Conservation (phyloP, 1,139 yeast genomes). For the Zygosaccharomyces sapae region DNA sequence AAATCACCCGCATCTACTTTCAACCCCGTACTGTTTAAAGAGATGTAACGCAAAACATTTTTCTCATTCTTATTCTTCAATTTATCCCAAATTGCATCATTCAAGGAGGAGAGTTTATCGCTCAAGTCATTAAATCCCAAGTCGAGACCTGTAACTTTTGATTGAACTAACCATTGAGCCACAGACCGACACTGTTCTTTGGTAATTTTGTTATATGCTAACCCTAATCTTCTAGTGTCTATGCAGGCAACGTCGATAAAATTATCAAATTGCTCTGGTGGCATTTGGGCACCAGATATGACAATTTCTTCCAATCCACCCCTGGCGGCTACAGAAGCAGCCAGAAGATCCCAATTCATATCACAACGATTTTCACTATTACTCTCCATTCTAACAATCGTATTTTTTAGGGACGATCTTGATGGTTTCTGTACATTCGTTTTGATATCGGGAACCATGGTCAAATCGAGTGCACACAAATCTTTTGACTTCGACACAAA, state of each 20-base stretch:
- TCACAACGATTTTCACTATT: conserved; percentile 59
- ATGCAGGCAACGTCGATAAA: conserved; percentile 50
- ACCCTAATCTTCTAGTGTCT: conserved; percentile 54
- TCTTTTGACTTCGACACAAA: conserved; percentile 55
- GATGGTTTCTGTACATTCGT: conserved; percentile 54
- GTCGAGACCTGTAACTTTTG: conserved; percentile 51
- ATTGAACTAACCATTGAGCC: conserved; percentile 46
- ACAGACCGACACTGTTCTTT: conserved; percentile 48
- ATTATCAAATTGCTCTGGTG: conserved; percentile 50
- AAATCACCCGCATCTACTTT: conserved; percentile 35
- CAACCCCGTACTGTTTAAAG: conserved; percentile 51
- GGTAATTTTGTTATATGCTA: conserved; percentile 62
- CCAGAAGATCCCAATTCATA: conserved; percentile 70
- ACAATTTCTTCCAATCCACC: conserved; percentile 72
- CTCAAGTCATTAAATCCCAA: conserved; percentile 65
- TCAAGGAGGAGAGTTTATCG: conserved; percentile 53
- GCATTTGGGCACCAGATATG: conserved; percentile 67
- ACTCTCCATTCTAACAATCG: conserved; percentile 51
- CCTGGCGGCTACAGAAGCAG: conserved; percentile 62
- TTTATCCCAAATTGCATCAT: conserved; percentile 37
- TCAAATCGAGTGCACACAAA: conserved; percentile 55
- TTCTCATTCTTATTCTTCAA: conserved; percentile 24
- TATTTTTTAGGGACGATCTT: conserved; percentile 31
- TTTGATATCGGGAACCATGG: conserved; percentile 63
- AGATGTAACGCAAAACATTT: conserved; percentile 42